Evolutionary conservation across 257 asterid genomes (phyloP), one percentile per base, ranked within the genome.

Genomic region (Echium plantagineum): DNA sequence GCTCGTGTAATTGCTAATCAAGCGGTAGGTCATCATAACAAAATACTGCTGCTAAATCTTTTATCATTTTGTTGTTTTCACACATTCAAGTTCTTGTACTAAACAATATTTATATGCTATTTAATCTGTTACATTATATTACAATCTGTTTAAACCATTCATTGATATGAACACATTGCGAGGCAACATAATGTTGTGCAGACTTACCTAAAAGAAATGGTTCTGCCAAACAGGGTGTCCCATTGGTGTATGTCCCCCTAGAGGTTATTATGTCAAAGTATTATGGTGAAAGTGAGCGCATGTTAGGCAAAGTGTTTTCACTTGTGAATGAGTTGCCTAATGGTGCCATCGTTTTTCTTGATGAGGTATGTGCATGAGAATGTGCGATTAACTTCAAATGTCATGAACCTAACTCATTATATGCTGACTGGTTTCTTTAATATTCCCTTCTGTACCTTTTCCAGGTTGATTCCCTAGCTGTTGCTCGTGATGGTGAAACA

Each of bases 1-100:
- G 98, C 98, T 71, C 98, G 98, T 53, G 98, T 86, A 62, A 91
- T 91, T 67, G 94, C 97, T 67, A 77, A 74, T 73, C 90, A 88
- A 86, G 89, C 93, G 90, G 96, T 91, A 91, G 5, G n/a, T n/a
- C n/a, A n/a, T n/a, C n/a, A n/a, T n/a, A n/a, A n/a, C n/a, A n/a
- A n/a, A n/a, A n/a, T n/a, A n/a, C n/a, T n/a, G n/a, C n/a, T n/a
- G n/a, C n/a, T n/a, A n/a, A n/a, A n/a, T n/a, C n/a, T n/a, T n/a
- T n/a, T n/a, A 55, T 57, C 65, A 56, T 63, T 70, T 66, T 58
- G 56, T 63, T 15, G 56, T 49, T 59, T 67, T 70, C 57, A 61
- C 22, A 66, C 66, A 21, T 48, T 61, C 20, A 56, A 21, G 38
- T 21, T 56, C 32, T 9, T 21, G 19, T 24, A 55, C 7, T 24